A percentile compares a stretch with the other conserved stretches of the same genome.
Conservation (phyloP, 306 rosid genomes). For the Vachellia collinsii region DNA sequence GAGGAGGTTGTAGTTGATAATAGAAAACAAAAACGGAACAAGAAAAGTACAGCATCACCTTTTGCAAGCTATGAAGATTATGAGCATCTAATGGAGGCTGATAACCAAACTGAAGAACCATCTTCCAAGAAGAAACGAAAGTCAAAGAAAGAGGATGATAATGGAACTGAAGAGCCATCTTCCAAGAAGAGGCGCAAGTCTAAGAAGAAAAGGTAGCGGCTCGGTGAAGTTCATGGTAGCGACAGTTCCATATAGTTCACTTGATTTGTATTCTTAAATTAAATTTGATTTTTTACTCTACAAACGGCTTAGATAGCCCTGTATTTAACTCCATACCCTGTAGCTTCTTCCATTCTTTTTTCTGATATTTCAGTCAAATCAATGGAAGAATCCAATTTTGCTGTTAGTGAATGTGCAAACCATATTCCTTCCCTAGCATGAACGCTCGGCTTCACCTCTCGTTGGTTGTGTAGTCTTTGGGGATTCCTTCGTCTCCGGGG, state of each 20-base stretch:
- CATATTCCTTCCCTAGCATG: too few relatives aligned
- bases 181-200: constrained; percentile 35
- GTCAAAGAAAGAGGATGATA: constrained; percentile 35
- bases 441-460: neutral
- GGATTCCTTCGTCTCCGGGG: neutral
- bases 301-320: neutral
- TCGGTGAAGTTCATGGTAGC: neutral
- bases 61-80: constrained; percentile 87
- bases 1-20: constrained; percentile 45
- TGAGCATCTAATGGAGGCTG: constrained; percentile 69
- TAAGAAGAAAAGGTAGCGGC: constrained; percentile 40
- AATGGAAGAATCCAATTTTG: constrained; percentile 1
- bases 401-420: neutral
- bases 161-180: constrained; percentile 35
- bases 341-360: neutral
- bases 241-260: constrained; percentile 1
- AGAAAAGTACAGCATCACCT: constrained; percentile 63
- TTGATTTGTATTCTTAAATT: constrained; percentile 18
- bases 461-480: neutral
- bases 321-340: neutral
- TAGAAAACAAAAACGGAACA: constrained; percentile 56
- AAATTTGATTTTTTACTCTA: neutral
- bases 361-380: neutral
- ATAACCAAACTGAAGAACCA: constrained; percentile 31
- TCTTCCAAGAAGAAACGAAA: constrained; percentile 33